These are phyloP conservation scores for Kernera saxatilis DNA, from an alignment of 345 rosid genomes.

Conservation along the genomic window DNA sequence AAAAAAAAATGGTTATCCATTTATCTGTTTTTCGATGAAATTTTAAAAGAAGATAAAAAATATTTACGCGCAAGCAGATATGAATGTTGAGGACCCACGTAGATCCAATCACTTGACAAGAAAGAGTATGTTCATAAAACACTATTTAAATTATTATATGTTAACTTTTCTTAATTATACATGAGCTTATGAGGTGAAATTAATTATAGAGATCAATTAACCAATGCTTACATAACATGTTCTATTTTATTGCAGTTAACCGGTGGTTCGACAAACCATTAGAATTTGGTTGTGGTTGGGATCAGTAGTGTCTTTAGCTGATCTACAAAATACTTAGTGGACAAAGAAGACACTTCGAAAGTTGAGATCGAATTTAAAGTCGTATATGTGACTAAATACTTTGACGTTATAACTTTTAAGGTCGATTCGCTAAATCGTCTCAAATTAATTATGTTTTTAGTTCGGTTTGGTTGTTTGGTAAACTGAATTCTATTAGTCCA, in stretches of 20 bases:
- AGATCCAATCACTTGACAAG: neutral
- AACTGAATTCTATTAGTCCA: no score
- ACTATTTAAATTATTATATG: neutral
- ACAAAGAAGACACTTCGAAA: neutral
- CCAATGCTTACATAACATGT: neutral
- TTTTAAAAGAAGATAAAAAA: neutral
- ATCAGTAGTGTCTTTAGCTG: neutral
- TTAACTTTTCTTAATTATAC: no score
- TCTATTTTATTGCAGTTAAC: neutral
- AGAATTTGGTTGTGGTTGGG: rapidly evolving
- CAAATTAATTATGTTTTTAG: neutral
- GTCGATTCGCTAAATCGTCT: no score
- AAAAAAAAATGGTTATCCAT: slow-evolving; percentile 1
- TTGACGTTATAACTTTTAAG: no score
- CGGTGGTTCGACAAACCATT: rapidly evolving
- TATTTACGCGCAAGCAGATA: neutral
- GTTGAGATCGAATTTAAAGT: neutral
- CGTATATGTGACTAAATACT: neutral
- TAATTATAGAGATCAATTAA: no score
- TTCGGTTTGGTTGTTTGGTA: no score
- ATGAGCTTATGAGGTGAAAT: neutral
- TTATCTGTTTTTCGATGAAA: neutral
- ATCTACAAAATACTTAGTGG: neutral
- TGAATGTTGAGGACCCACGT: neutral
- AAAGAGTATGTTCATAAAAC: neutral